phyloP scores from a whole-genome alignment of 1,284 basidiomycete genomes.

The Puccinia novopanici region DNA sequence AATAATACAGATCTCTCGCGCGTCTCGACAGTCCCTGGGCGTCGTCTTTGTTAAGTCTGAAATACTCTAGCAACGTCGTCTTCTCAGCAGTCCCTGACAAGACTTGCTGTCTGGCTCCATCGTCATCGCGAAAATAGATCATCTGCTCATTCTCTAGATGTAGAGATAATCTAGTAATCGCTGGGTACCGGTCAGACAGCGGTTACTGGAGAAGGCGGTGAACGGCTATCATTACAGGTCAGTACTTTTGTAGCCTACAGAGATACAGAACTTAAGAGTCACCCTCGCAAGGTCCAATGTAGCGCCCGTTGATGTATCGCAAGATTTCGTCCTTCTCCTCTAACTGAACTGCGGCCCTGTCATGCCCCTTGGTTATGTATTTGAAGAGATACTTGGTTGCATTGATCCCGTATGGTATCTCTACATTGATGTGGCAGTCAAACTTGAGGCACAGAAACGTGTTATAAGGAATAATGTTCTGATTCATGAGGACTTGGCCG shows the following conservation, averaged over 20 bases:
- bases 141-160: too few species aligned
- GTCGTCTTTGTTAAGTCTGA: neutral
- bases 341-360: neutral
- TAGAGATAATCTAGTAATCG: neutral
- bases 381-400: constrained; percentile 23
- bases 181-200: constrained; percentile 55
- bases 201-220: constrained; percentile 60
- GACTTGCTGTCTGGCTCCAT: neutral
- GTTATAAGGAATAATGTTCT: constrained; percentile 22
- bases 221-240: constrained; percentile 55
- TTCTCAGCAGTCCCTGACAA: neutral
- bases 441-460: constrained; percentile 9
- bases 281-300: constrained; percentile 12
- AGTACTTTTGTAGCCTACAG: neutral
- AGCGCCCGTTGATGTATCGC: neutral
- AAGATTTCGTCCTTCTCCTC: neutral
- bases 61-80: constrained; percentile 8
- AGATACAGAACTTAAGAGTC: neutral
- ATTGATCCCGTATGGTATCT: neutral
- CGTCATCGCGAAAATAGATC: neutral
- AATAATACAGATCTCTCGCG: too few species aligned
- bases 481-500: neutral
- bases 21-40: neutral
- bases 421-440: too few species aligned
- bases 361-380: constrained; percentile 10